Base-by-base conservation (phyloP, 1,139 yeast species). In the Suhomyces taliae region DNA sequence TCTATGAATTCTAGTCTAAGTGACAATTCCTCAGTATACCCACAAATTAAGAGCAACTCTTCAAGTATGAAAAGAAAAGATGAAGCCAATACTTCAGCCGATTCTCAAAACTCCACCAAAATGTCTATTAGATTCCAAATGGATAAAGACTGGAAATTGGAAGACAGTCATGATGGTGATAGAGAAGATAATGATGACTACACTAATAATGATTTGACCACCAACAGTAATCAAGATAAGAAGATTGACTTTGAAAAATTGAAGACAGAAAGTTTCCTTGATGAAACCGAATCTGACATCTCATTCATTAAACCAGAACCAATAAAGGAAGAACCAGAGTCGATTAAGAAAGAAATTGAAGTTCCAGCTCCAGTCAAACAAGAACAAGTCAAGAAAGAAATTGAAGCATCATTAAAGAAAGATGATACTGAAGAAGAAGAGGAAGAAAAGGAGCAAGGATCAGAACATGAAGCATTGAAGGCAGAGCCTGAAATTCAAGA, bases 81-180 rank as follows among this genome's bases (percentile, higher is more conserved):
- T 29, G 32, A 29, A 29, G 11, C 32, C 4, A 29, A 29, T 7
- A 29, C 9, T 11, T 29, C 32, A 1, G 56, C 50, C 34, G 55
- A 54, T 14, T 55, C 64, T n/a, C 46, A 56, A 26, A 45, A 45
- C 6, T 52, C 65, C 6, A 57, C 62, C 8, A 61, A 57, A 41
- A 61, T 66, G 56, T 65, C 73, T 11, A 61, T 72, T 15, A 54
- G 72, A 40, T 70, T 69, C 52, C 70, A 70, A 39, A 60, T 68
- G 46, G 75, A 70, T 47, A 59, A 66, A 35, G 72, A 66, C 37
- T 72, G 78, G 78, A 71, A 69, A 53, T 61, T 69, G 40, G 76
- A 72, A 49, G 73, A 71, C 44, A 70, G 76, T 43, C 65, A 71
- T 47, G 78, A 73, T 54, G 78, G 77, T 12, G 78, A 73, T 43